phyloP scores from a whole-genome alignment of 1,139 yeast genomes.

The Casaregolazyma suthepensis region DNA sequence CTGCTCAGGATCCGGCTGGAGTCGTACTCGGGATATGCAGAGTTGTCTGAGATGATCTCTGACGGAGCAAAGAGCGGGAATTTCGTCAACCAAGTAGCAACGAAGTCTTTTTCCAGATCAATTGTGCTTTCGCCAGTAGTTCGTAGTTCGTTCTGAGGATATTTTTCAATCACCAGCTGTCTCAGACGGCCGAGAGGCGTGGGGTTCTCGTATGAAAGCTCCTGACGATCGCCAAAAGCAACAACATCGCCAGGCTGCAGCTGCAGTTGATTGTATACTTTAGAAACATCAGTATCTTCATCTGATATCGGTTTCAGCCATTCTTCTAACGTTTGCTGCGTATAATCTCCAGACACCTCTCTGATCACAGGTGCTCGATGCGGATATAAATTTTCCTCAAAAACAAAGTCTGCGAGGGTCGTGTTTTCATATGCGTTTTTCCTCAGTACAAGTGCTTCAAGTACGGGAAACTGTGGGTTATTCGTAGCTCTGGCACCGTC shows the following conservation, averaged over 20 bases:
- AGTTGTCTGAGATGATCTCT: conserved; percentile 15
- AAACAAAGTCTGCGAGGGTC: conserved; percentile 15
- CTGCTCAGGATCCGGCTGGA: conserved; percentile 52
- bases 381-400: conserved; percentile 38
- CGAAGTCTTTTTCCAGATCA: conserved; percentile 39
- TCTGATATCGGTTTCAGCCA: conserved; percentile 34
- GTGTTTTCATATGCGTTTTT: conserved; percentile 36
- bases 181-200: conserved; percentile 88
- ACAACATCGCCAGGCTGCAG: conserved; percentile 61
- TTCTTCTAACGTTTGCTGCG: background rate
- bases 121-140: conserved; percentile 18
- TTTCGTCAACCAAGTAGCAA: conserved; percentile 80
- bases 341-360: conserved; percentile 1
- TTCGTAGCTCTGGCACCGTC: conserved; percentile 31
- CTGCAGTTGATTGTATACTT: conserved; percentile 14
- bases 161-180: conserved; percentile 57
- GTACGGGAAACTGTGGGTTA: conserved; percentile 48
- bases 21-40: conserved; percentile 56
- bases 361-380: conserved; percentile 50
- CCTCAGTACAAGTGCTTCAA: conserved; percentile 63
- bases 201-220: conserved; percentile 76
- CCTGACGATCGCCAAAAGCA: conserved; percentile 67
- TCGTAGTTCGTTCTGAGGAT: conserved; percentile 49
- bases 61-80: conserved; percentile 85
- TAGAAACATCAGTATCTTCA: conserved; percentile 15